Evolutionary conservation across 441 rosid species (phyloP).

Genomic region (Syzygium syzygioides): DNA sequence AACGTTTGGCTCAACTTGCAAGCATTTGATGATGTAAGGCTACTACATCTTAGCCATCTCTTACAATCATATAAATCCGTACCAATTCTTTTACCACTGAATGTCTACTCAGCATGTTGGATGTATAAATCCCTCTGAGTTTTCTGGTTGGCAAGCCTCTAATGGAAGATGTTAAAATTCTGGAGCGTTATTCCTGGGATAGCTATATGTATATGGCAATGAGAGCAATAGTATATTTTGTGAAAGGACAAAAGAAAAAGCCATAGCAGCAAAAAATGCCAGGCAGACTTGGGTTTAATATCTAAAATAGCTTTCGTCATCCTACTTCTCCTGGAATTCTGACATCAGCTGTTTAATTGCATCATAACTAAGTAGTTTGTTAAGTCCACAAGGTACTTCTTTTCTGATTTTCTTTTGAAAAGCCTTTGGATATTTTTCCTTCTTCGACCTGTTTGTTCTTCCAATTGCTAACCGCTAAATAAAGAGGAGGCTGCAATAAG

Average conservation of each 20-base stretch:
- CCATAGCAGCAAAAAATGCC: neutral
- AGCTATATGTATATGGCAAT: neutral
- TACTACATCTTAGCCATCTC: neutral
- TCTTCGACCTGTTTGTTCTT: neutral
- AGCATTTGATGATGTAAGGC: slow-evolving; percentile 73
- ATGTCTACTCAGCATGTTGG: neutral
- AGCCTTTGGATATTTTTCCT: neutral
- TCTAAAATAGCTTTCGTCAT: neutral
- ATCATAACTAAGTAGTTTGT: neutral
- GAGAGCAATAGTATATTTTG: neutral
- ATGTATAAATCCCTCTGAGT: neutral
- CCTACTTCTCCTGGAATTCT: neutral
- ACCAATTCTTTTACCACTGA: neutral
- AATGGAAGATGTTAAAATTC: neutral
- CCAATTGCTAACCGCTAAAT: neutral
- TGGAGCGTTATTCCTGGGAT: neutral
- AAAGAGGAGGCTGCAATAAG: neutral
- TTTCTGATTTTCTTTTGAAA: neutral
- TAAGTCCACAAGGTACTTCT: neutral
- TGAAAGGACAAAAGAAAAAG: neutral
- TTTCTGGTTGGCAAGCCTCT: neutral
- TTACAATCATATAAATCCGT: neutral
- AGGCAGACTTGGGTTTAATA: neutral
- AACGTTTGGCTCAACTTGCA: slow-evolving; percentile 95
- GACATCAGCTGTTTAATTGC: neutral